Percentiles rank a stretch among this genome's conserved stretches.
phyloP scores from a whole-genome alignment of 2,329 filamentous ascomycete genomes.

The Chrysoporthe puriensis region DNA sequence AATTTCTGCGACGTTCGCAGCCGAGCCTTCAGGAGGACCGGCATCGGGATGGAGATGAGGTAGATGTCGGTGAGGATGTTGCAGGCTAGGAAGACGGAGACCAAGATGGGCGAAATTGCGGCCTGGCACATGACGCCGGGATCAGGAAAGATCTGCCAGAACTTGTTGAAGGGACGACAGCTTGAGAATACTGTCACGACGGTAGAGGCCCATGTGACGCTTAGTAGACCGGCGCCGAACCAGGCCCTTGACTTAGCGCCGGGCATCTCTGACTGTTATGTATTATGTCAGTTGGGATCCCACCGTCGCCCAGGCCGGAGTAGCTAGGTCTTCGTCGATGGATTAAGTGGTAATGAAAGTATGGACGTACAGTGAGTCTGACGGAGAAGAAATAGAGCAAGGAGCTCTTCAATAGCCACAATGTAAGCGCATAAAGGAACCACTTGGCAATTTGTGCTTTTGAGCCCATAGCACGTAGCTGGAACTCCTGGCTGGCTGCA shows the following conservation, averaged over 20 bases:
- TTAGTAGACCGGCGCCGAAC: conserved; percentile 54
- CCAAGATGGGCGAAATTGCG: conserved; percentile 17
- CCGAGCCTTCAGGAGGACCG: conserved; percentile 15
- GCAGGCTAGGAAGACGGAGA: conserved; percentile 21
- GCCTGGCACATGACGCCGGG: conserved; percentile 50
- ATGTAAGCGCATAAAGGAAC: conserved; percentile 55
- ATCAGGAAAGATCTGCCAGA: conserved; percentile 64
- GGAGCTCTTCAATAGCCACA: conserved; percentile 61
- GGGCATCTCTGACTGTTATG: conserved; percentile 40
- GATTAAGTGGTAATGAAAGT: not conserved
- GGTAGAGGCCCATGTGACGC: conserved; percentile 52
- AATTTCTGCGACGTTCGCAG: conserved; percentile 18
- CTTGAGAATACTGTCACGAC: conserved; percentile 54
- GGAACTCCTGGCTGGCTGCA: conserved; percentile 17
- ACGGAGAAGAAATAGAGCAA: conserved; percentile 58
- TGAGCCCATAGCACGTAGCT: conserved; percentile 53
- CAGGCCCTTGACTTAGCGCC: conserved; percentile 44
- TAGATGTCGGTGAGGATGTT: conserved; percentile 28
- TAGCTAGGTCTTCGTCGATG: not conserved
- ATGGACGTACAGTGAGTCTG: conserved; percentile 47
- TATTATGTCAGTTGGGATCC: not conserved
- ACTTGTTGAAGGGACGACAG: conserved; percentile 55
- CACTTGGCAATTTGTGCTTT: conserved; percentile 61
- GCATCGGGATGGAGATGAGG: conserved; percentile 26
- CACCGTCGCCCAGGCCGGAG: not conserved